Conservation (phyloP, 2,329 filamentous ascomycete species). For the Cercospora janseana region DNA sequence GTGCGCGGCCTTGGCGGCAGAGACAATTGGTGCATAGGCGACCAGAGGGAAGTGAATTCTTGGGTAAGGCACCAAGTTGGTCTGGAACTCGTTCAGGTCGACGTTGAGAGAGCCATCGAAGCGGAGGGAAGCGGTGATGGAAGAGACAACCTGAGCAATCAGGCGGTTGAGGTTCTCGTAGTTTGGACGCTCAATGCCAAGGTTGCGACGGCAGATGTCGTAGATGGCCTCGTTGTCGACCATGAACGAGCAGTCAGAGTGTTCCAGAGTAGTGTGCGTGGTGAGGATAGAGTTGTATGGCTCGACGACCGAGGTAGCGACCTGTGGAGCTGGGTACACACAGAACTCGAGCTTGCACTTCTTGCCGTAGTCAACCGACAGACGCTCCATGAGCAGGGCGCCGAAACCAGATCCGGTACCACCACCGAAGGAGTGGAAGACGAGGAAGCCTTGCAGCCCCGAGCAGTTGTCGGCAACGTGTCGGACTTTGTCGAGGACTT, state of each 20-base stretch:
- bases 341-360: constrained; percentile 99
- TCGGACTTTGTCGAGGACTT: constrained; percentile 95
- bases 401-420: constrained; percentile 98
- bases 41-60: constrained; percentile 99
- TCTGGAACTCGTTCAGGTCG: constrained; percentile 99
- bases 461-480: constrained; percentile 97
- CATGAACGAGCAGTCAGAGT: constrained; percentile 99
- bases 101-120: constrained; percentile 99
- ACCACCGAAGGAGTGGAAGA: constrained; percentile 99
- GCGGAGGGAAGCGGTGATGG: constrained; percentile 95
- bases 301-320: constrained; percentile 95
- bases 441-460: constrained; percentile 96
- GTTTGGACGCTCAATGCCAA: constrained; percentile 94
- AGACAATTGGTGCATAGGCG: constrained; percentile 91
- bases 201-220: constrained; percentile 97
- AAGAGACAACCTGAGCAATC: constrained; percentile 98
- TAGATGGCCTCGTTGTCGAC: constrained; percentile 99
- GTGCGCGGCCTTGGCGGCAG: constrained; percentile 90
- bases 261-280: constrained; percentile 97
- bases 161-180: constrained; percentile 99
- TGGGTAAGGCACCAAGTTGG: constrained; percentile 97
- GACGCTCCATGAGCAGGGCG: constrained; percentile 96
- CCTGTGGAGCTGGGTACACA: constrained; percentile 96
- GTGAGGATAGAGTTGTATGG: constrained; percentile 99
- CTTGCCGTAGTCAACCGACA: constrained; percentile 99